Evolutionary conservation across 2,329 filamentous ascomycete genomes (phyloP).

Genomic region (Chaetomiaceae sp.): DNA sequence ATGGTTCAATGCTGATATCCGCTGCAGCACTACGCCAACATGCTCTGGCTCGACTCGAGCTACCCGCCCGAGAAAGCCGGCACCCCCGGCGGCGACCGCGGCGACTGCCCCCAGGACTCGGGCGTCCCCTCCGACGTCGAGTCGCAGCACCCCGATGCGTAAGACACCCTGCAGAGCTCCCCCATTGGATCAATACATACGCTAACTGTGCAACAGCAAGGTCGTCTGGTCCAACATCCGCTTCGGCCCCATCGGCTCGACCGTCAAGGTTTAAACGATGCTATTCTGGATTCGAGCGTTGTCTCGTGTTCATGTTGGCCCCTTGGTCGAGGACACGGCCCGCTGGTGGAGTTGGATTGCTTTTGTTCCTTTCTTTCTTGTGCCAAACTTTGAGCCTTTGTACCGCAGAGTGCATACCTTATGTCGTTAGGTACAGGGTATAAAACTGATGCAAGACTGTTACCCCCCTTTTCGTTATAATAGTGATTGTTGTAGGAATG

Average conservation of each 20-base stretch:
- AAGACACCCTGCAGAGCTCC: too few species aligned
- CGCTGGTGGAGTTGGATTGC: too few species aligned
- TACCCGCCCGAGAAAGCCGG: conserved; percentile 49
- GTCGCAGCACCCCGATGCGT: conserved; percentile 42
- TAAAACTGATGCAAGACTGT: too few species aligned
- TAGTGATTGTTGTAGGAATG: too few species aligned
- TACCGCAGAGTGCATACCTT: too few species aligned
- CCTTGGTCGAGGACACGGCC: conserved; percentile 27
- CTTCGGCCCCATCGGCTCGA: conserved; percentile 53
- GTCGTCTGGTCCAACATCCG: conserved; percentile 46
- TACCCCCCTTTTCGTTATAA: too few species aligned
- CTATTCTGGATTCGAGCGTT: too few species aligned
- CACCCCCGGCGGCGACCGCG: conserved; percentile 47
- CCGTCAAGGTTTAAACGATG: conserved; percentile 32
- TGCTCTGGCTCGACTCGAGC: conserved; percentile 70
- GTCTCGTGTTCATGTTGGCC: conserved; percentile 33
- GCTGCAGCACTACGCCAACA: conserved; percentile 51
- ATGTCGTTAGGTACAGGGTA: too few species aligned
- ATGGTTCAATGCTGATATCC: neutral
- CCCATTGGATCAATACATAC: too few species aligned
- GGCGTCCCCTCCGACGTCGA: conserved; percentile 51
- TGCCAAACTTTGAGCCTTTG: too few species aligned
- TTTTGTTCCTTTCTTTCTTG: too few species aligned
- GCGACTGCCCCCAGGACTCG: conserved; percentile 48
- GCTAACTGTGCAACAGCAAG: neutral